Percentiles rank a stretch among this genome's conserved stretches.
phyloP scores from a whole-genome alignment of 192 early-diverging fungal species.

The Podila epigama region DNA sequence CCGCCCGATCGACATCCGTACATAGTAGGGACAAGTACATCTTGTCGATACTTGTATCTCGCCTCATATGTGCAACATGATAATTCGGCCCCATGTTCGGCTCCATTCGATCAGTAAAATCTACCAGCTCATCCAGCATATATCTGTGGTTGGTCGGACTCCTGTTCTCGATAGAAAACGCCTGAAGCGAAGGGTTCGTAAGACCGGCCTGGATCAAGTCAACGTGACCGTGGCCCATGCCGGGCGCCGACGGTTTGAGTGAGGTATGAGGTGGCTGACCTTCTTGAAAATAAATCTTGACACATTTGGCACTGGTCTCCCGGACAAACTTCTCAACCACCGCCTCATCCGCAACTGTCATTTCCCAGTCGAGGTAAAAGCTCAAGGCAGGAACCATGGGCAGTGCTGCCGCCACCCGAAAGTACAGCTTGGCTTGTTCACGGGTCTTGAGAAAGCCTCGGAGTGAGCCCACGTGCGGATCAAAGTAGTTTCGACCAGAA shows the following conservation, averaged over 20 bases:
- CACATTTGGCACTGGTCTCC: conserved; percentile 8
- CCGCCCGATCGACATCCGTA: conserved; percentile 13
- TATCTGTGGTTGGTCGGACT: neutral
- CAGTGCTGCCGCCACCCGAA: conserved; percentile 14
- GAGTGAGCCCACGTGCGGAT: conserved; percentile 10
- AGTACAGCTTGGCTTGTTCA: conserved; percentile 7
- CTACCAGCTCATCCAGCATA: neutral
- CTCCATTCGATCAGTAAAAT: neutral
- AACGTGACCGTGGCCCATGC: neutral
- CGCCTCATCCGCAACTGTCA: conserved; percentile 19
- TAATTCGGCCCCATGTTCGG: neutral
- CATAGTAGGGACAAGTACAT: conserved; percentile 3
- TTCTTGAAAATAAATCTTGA: conserved; percentile 6
- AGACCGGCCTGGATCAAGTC: neutral
- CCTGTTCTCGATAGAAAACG: neutral
- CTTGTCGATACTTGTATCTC: neutral
- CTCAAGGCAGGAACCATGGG: conserved; percentile 8
- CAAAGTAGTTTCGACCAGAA: conserved; percentile 6
- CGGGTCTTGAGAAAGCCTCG: conserved; percentile 6
- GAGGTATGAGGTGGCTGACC: too few species aligned
- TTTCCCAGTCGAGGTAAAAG: conserved; percentile 36
- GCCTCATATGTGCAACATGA: conserved; percentile 7
- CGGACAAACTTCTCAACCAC: conserved; percentile 11
- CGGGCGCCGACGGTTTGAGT: neutral
- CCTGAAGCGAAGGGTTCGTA: neutral